Conservation (phyloP, 371 early-diverging fungal species). For the Circinella umbellata region DNA sequence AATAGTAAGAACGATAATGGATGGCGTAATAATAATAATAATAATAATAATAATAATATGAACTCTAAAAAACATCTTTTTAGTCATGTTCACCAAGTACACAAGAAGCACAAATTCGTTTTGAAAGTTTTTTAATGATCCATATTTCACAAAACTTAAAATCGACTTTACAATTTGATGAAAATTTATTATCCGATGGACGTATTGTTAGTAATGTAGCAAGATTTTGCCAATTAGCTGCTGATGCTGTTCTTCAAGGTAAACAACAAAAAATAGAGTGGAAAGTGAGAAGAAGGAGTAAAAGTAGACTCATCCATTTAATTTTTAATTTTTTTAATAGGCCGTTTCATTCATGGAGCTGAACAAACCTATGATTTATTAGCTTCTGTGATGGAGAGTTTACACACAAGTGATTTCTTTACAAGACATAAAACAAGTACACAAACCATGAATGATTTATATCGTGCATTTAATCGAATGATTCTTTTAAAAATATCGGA, state of each 20-base stretch:
- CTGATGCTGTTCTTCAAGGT: slow-evolving; percentile 74
- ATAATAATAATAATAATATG: too few species aligned
- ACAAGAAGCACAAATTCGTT: slow-evolving; percentile 43
- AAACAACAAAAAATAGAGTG: not conserved
- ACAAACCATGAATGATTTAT: slow-evolving; percentile 36
- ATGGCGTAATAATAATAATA: too few species aligned
- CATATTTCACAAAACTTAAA: slow-evolving; percentile 66
- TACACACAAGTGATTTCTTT: slow-evolving; percentile 39
- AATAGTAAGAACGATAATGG: too few species aligned
- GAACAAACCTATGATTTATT: slow-evolving; percentile 66
- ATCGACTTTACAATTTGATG: slow-evolving; percentile 50
- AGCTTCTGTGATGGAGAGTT: slow-evolving; percentile 58
- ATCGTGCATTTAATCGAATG: slow-evolving; percentile 61
- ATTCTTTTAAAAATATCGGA: slow-evolving; percentile 60
- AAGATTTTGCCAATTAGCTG: slow-evolving; percentile 66
- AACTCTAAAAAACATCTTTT: too few species aligned
- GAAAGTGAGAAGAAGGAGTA: not conserved
- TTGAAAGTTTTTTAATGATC: slow-evolving; percentile 62
- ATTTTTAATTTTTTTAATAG: slow-evolving; percentile 20
- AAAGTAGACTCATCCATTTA: not conserved
- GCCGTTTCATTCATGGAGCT: slow-evolving; percentile 56
- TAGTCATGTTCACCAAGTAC: slow-evolving; percentile 47
- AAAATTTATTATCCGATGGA: slow-evolving; percentile 44
- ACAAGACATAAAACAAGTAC: slow-evolving; percentile 21
- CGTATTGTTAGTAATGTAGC: slow-evolving; percentile 55